Base-by-base conservation (phyloP, 2,329 filamentous ascomycete species). In the Magnaporthiopsis incrustans region DNA sequence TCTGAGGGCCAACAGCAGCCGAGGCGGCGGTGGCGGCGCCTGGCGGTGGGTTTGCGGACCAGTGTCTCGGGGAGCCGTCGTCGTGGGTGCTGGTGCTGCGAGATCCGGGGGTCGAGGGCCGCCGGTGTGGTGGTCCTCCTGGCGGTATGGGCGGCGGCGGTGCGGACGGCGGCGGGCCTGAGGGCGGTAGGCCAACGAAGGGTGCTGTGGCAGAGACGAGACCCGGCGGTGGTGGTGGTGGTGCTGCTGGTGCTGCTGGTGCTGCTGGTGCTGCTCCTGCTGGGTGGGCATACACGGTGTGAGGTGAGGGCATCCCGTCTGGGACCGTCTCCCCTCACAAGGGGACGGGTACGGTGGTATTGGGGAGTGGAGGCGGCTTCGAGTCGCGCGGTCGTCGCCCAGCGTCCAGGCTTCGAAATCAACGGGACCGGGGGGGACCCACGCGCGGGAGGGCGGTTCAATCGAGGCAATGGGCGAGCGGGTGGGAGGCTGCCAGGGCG, bases 251-350 rank as follows among this genome's bases (percentile, higher is more conserved):
- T 53, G 7, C 44, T 60, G 32, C 58, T 60, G 58, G 58, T 57
- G 44, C 22, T 56, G 32, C n/a, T 57, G 44, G 10, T 56, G n/a
- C 32, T 62, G 30, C 58, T 53, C 18, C 44, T 60, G 32, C 58
- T 60, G 58, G 58, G 22, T 60, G 58, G 26, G 58, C 53, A 32
- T 57, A 62, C 60, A 62, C 60, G 38, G 38, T 62, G 38, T 62
- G 60, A 33, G 61, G 56, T 63, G 61, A 60, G 58, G 58, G 58
- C 58, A 60, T 60, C 58, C 58, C 58, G 58, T 60, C 58, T 35
- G 14, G 58, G 27, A 8, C 32, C 26, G 27, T 32, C 32, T 60
- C 58, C 26, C 58, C 44, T 53, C 44, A 53, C 44, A 53, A 53
- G 44, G 44, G 44, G 44, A 53, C 44, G 44, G 44, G 33, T 12